Percentiles rank a stretch among this genome's conserved stretches.
Conservation (phyloP, 176 grass and related monocot genomes). For the Avena atlantica region DNA sequence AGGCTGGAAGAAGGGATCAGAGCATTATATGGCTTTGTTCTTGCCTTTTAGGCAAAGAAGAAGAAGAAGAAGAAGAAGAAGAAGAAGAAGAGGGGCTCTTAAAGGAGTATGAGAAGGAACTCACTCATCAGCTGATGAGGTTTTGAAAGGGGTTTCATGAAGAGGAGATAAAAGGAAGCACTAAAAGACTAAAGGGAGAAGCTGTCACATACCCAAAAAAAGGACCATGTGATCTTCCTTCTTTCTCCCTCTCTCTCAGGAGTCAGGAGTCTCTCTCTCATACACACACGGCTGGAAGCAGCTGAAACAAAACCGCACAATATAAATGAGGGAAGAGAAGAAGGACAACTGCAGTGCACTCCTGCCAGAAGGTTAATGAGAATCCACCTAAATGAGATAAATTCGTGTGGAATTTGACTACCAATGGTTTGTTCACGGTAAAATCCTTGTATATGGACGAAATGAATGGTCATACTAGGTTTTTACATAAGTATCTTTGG, state of each 20-base stretch:
- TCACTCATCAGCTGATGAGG: conserved; percentile 45
- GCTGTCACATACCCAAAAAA: conserved; percentile 65
- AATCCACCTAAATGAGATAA: too few relatives aligned
- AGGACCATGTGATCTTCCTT: conserved; percentile 71
- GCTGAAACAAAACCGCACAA: conserved; percentile 54
- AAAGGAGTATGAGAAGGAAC: conserved; percentile 45
- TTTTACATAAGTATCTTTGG: too few relatives aligned
- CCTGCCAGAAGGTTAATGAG: conserved; percentile 35
- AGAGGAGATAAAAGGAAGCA: conserved; percentile 56
- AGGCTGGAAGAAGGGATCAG: conserved; percentile 40
- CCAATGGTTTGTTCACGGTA: too few relatives aligned
- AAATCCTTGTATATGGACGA: too few relatives aligned
- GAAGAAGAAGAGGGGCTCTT: conserved; percentile 30
- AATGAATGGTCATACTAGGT: too few relatives aligned
- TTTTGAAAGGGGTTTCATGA: conserved; percentile 66
- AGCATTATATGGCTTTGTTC: conserved; percentile 46
- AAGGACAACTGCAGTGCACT: conserved; percentile 53
- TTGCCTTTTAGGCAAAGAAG: conserved; percentile 39
- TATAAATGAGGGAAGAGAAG: conserved; percentile 48
- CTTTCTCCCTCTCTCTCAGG: conserved; percentile 47
- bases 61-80: conserved; percentile 47
- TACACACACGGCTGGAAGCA: conserved; percentile 26
- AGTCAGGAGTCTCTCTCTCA: conserved; percentile 11
- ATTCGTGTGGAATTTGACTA: too few relatives aligned
- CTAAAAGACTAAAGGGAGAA: conserved; percentile 61